Conservation (phyloP, 2,329 filamentous ascomycete genomes). For the Passalora sequoiae region DNA sequence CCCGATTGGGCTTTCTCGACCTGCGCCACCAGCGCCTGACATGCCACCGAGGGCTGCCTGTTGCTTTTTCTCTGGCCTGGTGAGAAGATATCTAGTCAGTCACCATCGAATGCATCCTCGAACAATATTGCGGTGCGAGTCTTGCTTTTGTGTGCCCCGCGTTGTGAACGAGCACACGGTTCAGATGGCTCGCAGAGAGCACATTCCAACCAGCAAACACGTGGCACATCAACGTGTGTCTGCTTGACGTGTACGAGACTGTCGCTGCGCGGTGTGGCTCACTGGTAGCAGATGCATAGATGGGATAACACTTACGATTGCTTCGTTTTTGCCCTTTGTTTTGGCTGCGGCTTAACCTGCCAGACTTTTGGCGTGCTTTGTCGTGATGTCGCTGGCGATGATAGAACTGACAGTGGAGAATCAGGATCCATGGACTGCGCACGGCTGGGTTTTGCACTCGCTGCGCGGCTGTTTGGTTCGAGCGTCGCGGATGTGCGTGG, state of each 20-base stretch:
- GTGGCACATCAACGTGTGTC: conserved; percentile 1
- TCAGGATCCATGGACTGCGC: conserved; percentile 27
- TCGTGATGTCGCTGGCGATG: conserved; percentile 28
- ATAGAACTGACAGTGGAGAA: conserved; percentile 33
- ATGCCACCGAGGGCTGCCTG: conserved; percentile 63
- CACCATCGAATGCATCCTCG: not conserved
- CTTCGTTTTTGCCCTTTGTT: conserved; percentile 37
- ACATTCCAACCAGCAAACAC: conserved; percentile 24
- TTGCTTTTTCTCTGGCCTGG: conserved; percentile 71
- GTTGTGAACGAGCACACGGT: conserved; percentile 12
- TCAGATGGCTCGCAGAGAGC: conserved; percentile 5
- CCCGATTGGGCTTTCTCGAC: conserved; percentile 57
- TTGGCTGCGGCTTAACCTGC: conserved; percentile 24
- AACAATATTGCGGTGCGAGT: conserved; percentile 2
- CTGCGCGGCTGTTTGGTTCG: conserved; percentile 19
- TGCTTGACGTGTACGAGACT: not conserved
- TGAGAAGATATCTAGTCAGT: conserved; percentile 27
- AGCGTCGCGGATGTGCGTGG: conserved; percentile 23
- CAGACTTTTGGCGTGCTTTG: conserved; percentile 27
- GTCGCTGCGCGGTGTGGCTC: conserved; percentile 1
- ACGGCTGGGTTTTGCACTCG: conserved; percentile 23
- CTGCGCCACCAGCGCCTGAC: conserved; percentile 56
- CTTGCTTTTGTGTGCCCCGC: conserved; percentile 19
- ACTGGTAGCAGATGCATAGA: conserved; percentile 2
- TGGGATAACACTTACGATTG: conserved; percentile 39